phyloP scores from a whole-genome alignment of 768 basidiomycete genomes.

The Candolleomyces aberdarensis region DNA sequence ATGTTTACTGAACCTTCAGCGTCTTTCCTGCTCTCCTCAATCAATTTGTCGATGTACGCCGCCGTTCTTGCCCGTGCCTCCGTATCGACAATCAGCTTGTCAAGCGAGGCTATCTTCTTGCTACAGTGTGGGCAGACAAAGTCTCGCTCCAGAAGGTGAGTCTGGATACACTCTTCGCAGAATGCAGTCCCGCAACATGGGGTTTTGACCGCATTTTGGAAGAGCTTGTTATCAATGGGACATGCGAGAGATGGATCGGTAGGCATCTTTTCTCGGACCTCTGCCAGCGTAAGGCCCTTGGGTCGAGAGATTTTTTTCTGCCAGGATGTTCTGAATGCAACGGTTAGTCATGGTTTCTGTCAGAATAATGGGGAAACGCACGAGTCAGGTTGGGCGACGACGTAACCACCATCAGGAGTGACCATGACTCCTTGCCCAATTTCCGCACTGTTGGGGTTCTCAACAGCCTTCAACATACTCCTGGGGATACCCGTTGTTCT shows the following conservation, averaged over 20 bases:
- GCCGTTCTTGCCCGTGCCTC: conserved; percentile 72
- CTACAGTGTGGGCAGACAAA: conserved; percentile 91
- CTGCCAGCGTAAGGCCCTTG: conserved; percentile 80
- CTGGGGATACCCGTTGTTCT: conserved; percentile 97
- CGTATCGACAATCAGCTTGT: conserved; percentile 81
- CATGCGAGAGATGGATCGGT: conserved; percentile 79
- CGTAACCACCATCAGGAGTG: conserved; percentile 97
- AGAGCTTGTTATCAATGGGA: conserved; percentile 88
- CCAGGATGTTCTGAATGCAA: conserved; percentile 74
- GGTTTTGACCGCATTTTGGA: conserved; percentile 92
- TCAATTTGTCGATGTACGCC: conserved; percentile 79
- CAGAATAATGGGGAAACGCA: conserved; percentile 43
- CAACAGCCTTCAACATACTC: conserved; percentile 95
- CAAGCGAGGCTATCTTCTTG: conserved; percentile 83
- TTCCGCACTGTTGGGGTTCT: conserved; percentile 71
- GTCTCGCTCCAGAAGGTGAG: conserved; percentile 89
- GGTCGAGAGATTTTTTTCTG: conserved; percentile 82
- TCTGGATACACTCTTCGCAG: conserved; percentile 98
- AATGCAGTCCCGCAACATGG: conserved; percentile 90
- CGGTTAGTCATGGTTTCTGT: neutral
- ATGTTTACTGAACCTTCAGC: conserved; percentile 16
- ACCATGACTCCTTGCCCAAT: conserved; percentile 92
- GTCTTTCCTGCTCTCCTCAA: conserved; percentile 75
- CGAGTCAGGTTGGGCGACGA: conserved; percentile 95
- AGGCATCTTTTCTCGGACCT: conserved; percentile 84